Conservation (phyloP, 116 monocot species). For the Zostera marina region DNA sequence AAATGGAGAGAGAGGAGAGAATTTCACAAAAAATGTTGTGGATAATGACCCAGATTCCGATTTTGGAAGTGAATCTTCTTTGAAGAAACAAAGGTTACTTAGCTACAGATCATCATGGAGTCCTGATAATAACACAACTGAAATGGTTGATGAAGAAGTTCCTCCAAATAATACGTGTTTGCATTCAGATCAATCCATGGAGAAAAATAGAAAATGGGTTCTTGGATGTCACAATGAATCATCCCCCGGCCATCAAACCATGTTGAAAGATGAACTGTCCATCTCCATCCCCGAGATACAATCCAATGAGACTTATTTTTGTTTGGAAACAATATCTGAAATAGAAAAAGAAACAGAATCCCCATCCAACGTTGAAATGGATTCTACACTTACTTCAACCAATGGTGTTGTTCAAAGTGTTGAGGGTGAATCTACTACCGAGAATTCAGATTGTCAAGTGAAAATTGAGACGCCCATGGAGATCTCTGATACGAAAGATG, state of each 20-base stretch:
- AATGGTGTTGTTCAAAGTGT: neutral
- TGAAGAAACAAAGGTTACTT: neutral
- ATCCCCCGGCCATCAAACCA: neutral
- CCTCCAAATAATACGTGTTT: neutral
- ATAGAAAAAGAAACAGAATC: neutral
- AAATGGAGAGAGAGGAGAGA: constrained; percentile 7
- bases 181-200: neutral
- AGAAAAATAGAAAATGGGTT: neutral
- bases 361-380: neutral
- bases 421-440: constrained; percentile 6
- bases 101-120: neutral
- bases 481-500: constrained; percentile 4
- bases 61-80: neutral
- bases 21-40: constrained; percentile 6
- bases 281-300: neutral
- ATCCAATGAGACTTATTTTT: constrained; percentile 3
- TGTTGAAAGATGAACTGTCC: constrained; percentile 3
- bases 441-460: constrained; percentile 11
- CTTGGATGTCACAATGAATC: neutral
- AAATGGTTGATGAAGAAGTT: constrained; percentile 1
- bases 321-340: constrained; percentile 1
- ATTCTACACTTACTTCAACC: neutral
- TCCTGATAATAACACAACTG: neutral
- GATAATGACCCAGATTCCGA: neutral
- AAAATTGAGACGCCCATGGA: constrained; percentile 3